These are phyloP conservation scores for Scheffersomyces titani DNA, from an alignment of 1,139 yeast species.

Conservation along the genomic window DNA sequence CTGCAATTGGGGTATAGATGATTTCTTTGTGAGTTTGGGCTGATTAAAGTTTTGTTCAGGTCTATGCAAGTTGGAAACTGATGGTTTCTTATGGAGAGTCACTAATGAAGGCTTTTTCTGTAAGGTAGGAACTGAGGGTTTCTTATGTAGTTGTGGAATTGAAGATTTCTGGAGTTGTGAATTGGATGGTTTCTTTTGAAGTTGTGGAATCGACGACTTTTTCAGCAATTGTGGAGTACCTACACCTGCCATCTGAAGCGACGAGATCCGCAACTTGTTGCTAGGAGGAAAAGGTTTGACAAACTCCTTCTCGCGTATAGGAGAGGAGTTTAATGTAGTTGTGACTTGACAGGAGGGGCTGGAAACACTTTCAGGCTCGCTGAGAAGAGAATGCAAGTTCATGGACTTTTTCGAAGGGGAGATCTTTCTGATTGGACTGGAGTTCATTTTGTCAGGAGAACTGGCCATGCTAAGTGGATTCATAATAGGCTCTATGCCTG, in stretches of 20 bases:
- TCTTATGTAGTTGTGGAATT: constrained; percentile 13
- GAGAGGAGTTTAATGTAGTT: background rate
- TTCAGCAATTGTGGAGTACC: constrained; percentile 12
- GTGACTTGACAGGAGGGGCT: background rate
- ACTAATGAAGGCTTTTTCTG: constrained; percentile 15
- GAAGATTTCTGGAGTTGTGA: constrained; percentile 17
- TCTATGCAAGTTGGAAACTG: constrained; percentile 13
- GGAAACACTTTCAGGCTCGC: background rate
- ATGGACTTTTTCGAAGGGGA: constrained; percentile 44
- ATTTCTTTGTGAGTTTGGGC: constrained; percentile 4
- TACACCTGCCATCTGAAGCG: constrained; percentile 41
- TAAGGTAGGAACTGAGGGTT: constrained; percentile 13
- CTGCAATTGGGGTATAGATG: constrained; percentile 12
- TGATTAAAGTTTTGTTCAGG: constrained; percentile 11
- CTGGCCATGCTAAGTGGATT: constrained; percentile 7
- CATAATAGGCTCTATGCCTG: constrained; percentile 26
- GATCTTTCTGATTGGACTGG: constrained; percentile 26
- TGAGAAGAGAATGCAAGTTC: constrained; percentile 27
- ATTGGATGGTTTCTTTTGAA: constrained; percentile 16
- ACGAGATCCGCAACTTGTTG: constrained; percentile 25
- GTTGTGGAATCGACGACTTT: constrained; percentile 16
- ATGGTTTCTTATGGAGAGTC: constrained; percentile 14
- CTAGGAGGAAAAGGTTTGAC: constrained; percentile 30
- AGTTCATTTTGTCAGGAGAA: constrained; percentile 4
- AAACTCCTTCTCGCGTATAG: constrained; percentile 12